Base-by-base conservation (phyloP, 164 flowering plant genomes). In the Vitis riparia region DNA sequence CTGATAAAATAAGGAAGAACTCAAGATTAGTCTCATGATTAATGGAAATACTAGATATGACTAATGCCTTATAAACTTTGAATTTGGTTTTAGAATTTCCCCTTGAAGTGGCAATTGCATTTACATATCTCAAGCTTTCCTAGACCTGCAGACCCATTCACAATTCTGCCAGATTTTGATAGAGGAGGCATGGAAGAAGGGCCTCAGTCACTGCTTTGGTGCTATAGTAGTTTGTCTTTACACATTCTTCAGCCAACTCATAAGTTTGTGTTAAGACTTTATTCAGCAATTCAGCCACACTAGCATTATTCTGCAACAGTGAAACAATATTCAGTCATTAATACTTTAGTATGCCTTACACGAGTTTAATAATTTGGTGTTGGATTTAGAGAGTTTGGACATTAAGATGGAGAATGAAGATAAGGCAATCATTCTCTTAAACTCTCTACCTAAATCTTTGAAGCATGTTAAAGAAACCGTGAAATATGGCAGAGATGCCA, bases 191-290 rank as follows among this genome's bases (percentile, higher is more conserved):
- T 1, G 80, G 79, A 29, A 77, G n/a, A 61, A 80, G 70, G 14
- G 81, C 76, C 67, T 78, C 79, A 11, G 73, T 67, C 37, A 76
- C 66, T 71, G 52, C 27, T 61, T 64, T 82, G 19, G 76, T 58
- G 11, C 82, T 84, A 52, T 79, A 76, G 65, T 80, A 84, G 73
- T 81, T 84, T 53, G 73, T 82, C n/a, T 73, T 57, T 9, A 80
- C 14, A 32, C 88, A 82, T 47, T 77, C 71, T 73, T 68, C 71
- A 1, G 76, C 75, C 13, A 13, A 23, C 2, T 84, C 81, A 16
- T 70, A 78, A 27, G 71, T 70, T 48, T 76, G 51, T 2, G 23
- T 23, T 14, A 64, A 16, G 11, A 71, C 5, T 51, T 48, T 58
- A 12, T 55, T 48, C 63, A 75, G 17, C 44, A 47, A 51, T 30